Evolutionary conservation across 1,284 basidiomycete species (phyloP).

Genomic region (Cronartium quercuum): DNA sequence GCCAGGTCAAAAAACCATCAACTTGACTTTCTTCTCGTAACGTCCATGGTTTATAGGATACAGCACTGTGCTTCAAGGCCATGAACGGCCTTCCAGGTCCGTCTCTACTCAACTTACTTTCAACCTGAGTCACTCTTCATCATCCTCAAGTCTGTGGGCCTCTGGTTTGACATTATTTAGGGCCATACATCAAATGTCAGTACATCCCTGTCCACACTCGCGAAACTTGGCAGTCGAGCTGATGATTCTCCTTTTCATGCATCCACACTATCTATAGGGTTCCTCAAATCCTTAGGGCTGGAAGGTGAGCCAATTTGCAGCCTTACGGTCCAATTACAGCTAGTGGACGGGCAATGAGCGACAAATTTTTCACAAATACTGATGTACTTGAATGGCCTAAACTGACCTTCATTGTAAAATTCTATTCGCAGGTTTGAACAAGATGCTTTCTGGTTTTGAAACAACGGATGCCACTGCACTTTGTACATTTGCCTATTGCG

Average conservation of each 20-base stretch:
- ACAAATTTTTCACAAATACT: background rate
- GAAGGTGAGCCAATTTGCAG: constrained; percentile 54
- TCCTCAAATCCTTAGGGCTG: constrained; percentile 71
- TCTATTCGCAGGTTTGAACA: constrained; percentile 65
- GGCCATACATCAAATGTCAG: constrained; percentile 86
- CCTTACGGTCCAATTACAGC: background rate
- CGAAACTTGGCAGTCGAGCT: constrained; percentile 42
- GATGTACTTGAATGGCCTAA: background rate
- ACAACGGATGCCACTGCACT: constrained; percentile 77
- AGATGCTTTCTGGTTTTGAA: constrained; percentile 73
- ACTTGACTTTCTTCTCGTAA: background rate
- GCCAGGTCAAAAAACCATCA: too few species aligned
- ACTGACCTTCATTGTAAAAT: background rate
- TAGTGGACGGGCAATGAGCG: background rate
- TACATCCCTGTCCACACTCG: constrained; percentile 1
- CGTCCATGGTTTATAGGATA: constrained; percentile 58
- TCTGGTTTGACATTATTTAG: constrained; percentile 48
- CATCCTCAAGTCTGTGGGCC: background rate
- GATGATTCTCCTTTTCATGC: constrained; percentile 2
- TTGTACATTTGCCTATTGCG: constrained; percentile 89
- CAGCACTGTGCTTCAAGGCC: constrained; percentile 83
- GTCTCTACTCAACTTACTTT: background rate
- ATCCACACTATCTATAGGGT: constrained; percentile 50
- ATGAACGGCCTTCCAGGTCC: constrained; percentile 68
- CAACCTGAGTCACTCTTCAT: background rate